A percentile compares a stretch with the other conserved stretches of the same genome.
Evolutionary conservation across 768 basidiomycete genomes (phyloP).

Genomic region (Baorangia bicolor): DNA sequence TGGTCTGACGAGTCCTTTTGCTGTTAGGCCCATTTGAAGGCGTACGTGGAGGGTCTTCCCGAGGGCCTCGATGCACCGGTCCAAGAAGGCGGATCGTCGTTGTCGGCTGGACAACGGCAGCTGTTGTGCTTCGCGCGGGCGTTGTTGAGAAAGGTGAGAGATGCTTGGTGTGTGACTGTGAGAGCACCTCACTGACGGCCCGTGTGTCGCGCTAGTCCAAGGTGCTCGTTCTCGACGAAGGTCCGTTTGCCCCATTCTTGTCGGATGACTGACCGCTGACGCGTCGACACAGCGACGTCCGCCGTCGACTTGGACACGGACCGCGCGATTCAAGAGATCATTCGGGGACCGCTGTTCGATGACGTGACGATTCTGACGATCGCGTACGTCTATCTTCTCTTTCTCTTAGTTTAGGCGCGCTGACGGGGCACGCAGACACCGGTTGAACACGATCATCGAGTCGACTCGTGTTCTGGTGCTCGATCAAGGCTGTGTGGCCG

Average conservation of each 20-base stretch:
- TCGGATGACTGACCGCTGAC: not conserved
- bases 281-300: conserved; percentile 59
- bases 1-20: not conserved
- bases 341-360: conserved; percentile 74
- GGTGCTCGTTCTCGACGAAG: conserved; percentile 93
- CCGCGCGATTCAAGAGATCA: conserved; percentile 83
- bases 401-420: not conserved
- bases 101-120: conserved; percentile 85
- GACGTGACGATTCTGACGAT: conserved; percentile 85
- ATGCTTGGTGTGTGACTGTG: not conserved
- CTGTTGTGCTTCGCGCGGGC: conserved; percentile 88
- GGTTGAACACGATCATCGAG: conserved; percentile 81
- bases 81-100: conserved; percentile 75
- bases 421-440: conserved; percentile 64
- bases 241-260: conserved; percentile 31
- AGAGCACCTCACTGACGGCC: not conserved
- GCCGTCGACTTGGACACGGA: conserved; percentile 93
- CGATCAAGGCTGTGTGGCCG: conserved; percentile 77
- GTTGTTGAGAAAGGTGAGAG: conserved; percentile 63
- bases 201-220: conserved; percentile 51
- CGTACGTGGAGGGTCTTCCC: conserved; percentile 63
- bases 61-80: conserved; percentile 72
- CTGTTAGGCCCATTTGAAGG: conserved; percentile 60
- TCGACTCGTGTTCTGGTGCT: conserved; percentile 82
- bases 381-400: conserved; percentile 51